These are phyloP conservation scores for Jacaranda mimosifolia DNA, from an alignment of 257 asterid species.

Conservation along the genomic window DNA sequence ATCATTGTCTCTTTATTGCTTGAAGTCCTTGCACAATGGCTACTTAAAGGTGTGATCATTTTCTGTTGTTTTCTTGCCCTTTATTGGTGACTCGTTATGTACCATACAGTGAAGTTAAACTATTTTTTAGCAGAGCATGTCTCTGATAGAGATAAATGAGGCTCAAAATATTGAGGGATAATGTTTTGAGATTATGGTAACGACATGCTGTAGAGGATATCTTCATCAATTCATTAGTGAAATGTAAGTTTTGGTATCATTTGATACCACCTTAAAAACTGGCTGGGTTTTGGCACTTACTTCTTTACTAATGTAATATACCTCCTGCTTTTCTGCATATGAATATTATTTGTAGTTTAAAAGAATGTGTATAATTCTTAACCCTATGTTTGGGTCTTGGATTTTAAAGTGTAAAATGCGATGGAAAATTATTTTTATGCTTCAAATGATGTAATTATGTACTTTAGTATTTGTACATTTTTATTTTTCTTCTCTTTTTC, in stretches of 20 bases:
- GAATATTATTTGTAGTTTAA: neutral
- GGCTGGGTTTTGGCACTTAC: neutral
- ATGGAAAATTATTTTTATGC: too few relatives aligned
- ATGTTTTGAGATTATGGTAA: slow-evolving; percentile 16
- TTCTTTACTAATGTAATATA: too few relatives aligned
- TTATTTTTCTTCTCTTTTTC: too few relatives aligned
- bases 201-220: slow-evolving; percentile 13
- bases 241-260: slow-evolving; percentile 17
- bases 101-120: slow-evolving; percentile 19
- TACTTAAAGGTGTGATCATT: slow-evolving; percentile 75
- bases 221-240: slow-evolving; percentile 14
- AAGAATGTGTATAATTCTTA: neutral
- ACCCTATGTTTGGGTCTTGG: too few relatives aligned
- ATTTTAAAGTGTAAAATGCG: too few relatives aligned
- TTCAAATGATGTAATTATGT: too few relatives aligned
- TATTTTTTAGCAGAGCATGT: neutral
- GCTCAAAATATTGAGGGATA: slow-evolving; percentile 11
- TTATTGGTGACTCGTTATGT: slow-evolving; percentile 16
- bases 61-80: neutral
- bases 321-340: too few relatives aligned
- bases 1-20: slow-evolving; percentile 62
- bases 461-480: too few relatives aligned
- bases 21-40: slow-evolving; percentile 65
- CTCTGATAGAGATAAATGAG: slow-evolving; percentile 13
- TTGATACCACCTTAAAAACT: slow-evolving; percentile 15